phyloP scores from a whole-genome alignment of 371 early-diverging fungal genomes.

The Chytridiales sp. region DNA sequence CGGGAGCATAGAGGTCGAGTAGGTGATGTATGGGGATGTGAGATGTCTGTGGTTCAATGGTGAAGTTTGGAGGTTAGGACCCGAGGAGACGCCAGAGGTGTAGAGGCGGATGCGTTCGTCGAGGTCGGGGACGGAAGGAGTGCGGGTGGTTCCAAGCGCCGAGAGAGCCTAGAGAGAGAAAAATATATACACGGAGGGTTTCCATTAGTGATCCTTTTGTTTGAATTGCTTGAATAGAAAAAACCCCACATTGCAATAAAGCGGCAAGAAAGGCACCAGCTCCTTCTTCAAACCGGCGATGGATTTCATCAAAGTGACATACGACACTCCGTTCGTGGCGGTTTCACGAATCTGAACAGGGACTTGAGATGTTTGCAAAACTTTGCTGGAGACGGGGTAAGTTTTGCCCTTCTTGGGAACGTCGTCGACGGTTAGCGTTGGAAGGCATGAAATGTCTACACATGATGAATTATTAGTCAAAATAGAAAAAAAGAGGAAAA shows the following conservation, averaged over 20 bases:
- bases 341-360: constrained; percentile 79
- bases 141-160: constrained; percentile 73
- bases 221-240: too few species aligned
- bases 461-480: too few species aligned
- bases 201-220: not conserved
- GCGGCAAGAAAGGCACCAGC: constrained; percentile 70
- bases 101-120: constrained; percentile 82
- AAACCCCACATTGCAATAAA: constrained; percentile 66
- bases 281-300: constrained; percentile 63
- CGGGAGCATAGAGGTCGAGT: constrained; percentile 21
- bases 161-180: constrained; percentile 58
- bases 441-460: constrained; percentile 76
- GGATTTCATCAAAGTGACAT: constrained; percentile 70
- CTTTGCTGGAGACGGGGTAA: constrained; percentile 59
- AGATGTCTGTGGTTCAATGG: too few species aligned
- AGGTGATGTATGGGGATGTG: constrained; percentile 1
- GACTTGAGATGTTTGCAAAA: constrained; percentile 42
- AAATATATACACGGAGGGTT: constrained; percentile 4
- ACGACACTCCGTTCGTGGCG: constrained; percentile 91
- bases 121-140: constrained; percentile 75
- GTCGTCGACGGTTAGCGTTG: constrained; percentile 74
- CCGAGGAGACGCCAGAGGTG: constrained; percentile 81
- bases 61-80: constrained; percentile 1
- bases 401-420: constrained; percentile 64
- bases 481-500: not conserved